A percentile compares a stretch with the other conserved stretches of the same genome.
phyloP scores from a whole-genome alignment of 2,329 filamentous ascomycete species.

The Aureobasidium pullulans region DNA sequence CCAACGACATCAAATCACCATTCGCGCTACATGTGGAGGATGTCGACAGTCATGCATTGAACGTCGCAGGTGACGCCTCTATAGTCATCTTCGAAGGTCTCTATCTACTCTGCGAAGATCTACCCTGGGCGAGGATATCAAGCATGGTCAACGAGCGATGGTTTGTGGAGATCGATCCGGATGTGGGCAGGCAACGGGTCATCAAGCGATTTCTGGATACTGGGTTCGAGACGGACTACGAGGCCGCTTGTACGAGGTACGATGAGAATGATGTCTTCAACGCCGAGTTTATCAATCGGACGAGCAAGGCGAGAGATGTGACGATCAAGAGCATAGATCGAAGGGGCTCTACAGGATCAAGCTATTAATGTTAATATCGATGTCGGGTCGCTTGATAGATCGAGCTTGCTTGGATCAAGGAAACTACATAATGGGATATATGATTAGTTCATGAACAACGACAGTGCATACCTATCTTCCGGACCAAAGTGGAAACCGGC shows the following conservation, averaged over 20 bases:
- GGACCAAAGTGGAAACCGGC: no score
- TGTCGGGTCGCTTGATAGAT: no score
- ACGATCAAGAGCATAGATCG: slow-evolving; percentile 1
- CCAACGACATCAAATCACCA: slow-evolving; percentile 5
- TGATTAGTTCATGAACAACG: no score
- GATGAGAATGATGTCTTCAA: slow-evolving; percentile 10
- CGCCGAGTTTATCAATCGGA: slow-evolving; percentile 6
- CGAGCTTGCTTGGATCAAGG: no score
- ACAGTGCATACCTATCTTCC: no score
- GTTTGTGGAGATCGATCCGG: slow-evolving; percentile 2
- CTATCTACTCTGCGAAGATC: slow-evolving; percentile 9
- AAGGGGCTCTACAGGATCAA: background rate
- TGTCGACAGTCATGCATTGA: background rate
- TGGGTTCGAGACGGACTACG: slow-evolving; percentile 1
- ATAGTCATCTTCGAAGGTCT: slow-evolving; percentile 12
- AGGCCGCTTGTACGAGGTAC: slow-evolving; percentile 4
- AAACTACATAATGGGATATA: no score
- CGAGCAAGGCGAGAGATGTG: slow-evolving; percentile 5
- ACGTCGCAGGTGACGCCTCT: slow-evolving; percentile 2
- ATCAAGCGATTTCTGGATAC: slow-evolving; percentile 1
- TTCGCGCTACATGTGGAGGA: slow-evolving; percentile 2
- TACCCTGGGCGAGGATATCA: background rate
- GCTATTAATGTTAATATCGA: background rate
- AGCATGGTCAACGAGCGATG: background rate
- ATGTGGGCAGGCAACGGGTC: background rate